These are phyloP conservation scores for Powellomyces hirtus DNA, from an alignment of 192 early-diverging fungal species.

Conservation along the genomic window DNA sequence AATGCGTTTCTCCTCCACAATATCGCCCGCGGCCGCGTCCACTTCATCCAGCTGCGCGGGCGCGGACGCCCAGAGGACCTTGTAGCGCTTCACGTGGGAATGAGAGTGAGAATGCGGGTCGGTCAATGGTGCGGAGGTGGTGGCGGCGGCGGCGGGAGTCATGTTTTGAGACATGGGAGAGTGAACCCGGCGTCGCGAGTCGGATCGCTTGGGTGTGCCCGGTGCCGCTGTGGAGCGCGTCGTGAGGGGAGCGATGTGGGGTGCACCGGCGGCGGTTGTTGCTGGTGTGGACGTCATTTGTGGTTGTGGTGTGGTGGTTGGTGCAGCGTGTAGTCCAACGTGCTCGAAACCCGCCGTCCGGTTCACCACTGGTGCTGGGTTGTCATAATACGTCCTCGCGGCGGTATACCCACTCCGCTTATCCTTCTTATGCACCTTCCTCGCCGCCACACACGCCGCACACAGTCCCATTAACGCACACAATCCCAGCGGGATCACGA, in stretches of 20 bases:
- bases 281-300: not conserved
- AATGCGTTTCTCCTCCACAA: slow-evolving; percentile 17
- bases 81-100: slow-evolving; percentile 1
- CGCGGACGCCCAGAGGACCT: slow-evolving; percentile 6
- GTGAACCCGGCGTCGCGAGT: slow-evolving; percentile 22
- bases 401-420: no score
- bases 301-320: not conserved
- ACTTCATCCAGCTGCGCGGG: slow-evolving; percentile 24
- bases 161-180: not conserved
- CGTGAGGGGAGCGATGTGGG: not conserved
- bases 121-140: not conserved
- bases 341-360: no score
- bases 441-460: no score
- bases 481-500: not conserved
- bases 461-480: no score
- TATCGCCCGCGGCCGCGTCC: slow-evolving; percentile 12
- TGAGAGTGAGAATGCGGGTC: not conserved
- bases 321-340: no score
- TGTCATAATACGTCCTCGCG: no score
- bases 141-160: not conserved
- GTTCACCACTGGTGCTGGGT: no score
- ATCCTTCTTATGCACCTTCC: no score
- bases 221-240: not conserved
- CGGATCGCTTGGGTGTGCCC: slow-evolving; percentile 10
- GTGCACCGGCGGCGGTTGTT: not conserved